A percentile compares a stretch with the other conserved stretches of the same genome.
These are phyloP conservation scores for Thuidium tamariscinum DNA, from an alignment of 225 moss, liverwort and hornwort genomes.

Conservation along the genomic window DNA sequence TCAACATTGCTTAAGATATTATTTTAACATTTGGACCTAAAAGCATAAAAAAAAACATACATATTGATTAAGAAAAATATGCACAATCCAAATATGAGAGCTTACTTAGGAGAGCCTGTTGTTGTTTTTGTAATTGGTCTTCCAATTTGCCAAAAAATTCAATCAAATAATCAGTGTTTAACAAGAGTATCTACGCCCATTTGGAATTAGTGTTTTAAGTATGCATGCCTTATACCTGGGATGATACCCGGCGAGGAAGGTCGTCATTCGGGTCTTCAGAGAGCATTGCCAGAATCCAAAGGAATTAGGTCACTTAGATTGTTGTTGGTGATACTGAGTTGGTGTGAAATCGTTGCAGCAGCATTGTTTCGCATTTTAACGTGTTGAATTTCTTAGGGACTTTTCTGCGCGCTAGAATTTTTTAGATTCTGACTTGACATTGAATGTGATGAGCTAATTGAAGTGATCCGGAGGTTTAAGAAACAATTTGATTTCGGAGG, in stretches of 20 bases:
- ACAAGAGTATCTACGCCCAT: background rate
- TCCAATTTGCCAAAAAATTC: background rate
- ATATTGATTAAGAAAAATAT: background rate
- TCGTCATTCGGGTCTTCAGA: background rate
- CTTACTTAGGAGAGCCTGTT: accelerated
- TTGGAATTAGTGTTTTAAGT: background rate
- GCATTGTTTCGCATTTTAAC: background rate
- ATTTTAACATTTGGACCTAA: background rate
- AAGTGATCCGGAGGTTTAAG: background rate
- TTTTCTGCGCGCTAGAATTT: background rate
- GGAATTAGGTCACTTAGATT: background rate
- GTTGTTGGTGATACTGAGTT: background rate
- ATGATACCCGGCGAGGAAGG: background rate
- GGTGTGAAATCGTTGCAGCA: background rate
- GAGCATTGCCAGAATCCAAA: background rate
- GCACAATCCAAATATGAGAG: background rate
- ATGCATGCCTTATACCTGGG: background rate
- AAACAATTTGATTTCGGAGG: background rate
- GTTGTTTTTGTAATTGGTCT: too few relatives aligned
- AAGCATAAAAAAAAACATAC: background rate
- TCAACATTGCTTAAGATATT: accelerated
- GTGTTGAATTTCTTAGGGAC: background rate
- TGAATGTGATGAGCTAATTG: background rate
- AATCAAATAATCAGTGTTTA: background rate
- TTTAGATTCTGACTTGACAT: background rate